These are phyloP conservation scores for Straminergon stramineum DNA, from an alignment of 225 moss, liverwort and hornwort species.

Conservation along the genomic window DNA sequence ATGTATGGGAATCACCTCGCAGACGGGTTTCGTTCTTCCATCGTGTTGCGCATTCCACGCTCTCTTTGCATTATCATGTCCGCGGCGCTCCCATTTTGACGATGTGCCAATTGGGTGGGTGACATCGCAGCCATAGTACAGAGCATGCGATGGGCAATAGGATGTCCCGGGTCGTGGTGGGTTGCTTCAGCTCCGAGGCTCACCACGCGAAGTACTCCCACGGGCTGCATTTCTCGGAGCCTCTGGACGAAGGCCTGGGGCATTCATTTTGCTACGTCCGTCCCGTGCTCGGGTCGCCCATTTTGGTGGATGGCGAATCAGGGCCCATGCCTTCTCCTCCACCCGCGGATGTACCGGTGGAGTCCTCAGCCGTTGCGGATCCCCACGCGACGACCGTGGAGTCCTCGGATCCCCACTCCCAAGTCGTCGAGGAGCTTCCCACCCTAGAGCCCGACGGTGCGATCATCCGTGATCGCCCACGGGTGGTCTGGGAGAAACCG, in stretches of 20 bases:
- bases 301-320: constrained; percentile 30
- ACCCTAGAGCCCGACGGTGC: not conserved
- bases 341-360: not conserved
- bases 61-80: not conserved
- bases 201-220: constrained; percentile 28
- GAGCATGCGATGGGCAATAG: constrained; percentile 89
- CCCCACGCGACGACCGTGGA: not conserved
- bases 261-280: constrained; percentile 97
- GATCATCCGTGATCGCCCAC: not conserved
- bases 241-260: constrained; percentile 91
- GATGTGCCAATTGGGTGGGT: constrained; percentile 1
- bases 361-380: not conserved
- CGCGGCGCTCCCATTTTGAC: not conserved
- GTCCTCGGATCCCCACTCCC: not conserved
- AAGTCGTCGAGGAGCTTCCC: not conserved
- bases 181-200: constrained; percentile 60
- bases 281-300: constrained; percentile 48
- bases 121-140: constrained; percentile 19
- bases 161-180: constrained; percentile 68
- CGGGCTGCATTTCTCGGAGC: constrained; percentile 82
- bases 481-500: constrained; percentile 24
- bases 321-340: constrained; percentile 35
- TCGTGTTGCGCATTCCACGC: not conserved
- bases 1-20: not conserved
- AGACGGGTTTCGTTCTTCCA: not conserved